Percentiles rank a stretch among this genome's conserved stretches.
phyloP scores from a whole-genome alignment of 768 basidiomycete genomes.

The Panaeolus papilionaceus region DNA sequence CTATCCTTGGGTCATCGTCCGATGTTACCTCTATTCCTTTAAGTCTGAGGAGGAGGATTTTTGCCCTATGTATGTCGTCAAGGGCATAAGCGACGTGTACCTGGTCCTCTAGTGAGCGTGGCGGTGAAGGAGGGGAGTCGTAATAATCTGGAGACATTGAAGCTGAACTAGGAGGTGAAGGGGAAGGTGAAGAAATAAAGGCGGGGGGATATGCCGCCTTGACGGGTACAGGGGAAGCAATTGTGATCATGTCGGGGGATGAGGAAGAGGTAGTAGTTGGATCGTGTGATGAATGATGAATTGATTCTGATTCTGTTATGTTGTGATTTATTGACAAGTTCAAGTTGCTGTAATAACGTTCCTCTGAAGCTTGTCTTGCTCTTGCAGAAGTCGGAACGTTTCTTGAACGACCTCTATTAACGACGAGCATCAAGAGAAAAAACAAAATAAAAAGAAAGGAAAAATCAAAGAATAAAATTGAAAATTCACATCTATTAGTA shows the following conservation, averaged over 20 bases:
- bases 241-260: slow-evolving; percentile 18
- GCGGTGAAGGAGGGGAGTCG: slow-evolving; percentile 50
- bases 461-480: slow-evolving; percentile 27
- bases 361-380: slow-evolving; percentile 29
- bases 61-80: slow-evolving; percentile 72
- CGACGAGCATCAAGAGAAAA: slow-evolving; percentile 19
- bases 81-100: slow-evolving; percentile 71
- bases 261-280: not conserved
- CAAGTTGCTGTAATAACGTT: slow-evolving; percentile 18
- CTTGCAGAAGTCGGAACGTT: slow-evolving; percentile 26
- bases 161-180: slow-evolving; percentile 35
- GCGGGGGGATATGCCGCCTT: slow-evolving; percentile 27
- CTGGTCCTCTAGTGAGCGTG: slow-evolving; percentile 63
- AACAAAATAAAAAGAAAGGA: slow-evolving; percentile 9
- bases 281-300: slow-evolving; percentile 16
- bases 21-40: slow-evolving; percentile 66
- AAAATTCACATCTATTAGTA: slow-evolving; percentile 12
- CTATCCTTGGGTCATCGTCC: slow-evolving; percentile 68
- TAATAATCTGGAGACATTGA: slow-evolving; percentile 48
- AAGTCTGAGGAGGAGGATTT: slow-evolving; percentile 65
- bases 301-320: not conserved
- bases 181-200: slow-evolving; percentile 33
- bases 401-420: slow-evolving; percentile 29
- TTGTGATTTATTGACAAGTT: not conserved
- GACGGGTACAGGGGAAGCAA: slow-evolving; percentile 33